A percentile compares a stretch with the other conserved stretches of the same genome.
phyloP scores from a whole-genome alignment of 2,329 filamentous ascomycete species.

The Aspergillus hiratsukae region DNA sequence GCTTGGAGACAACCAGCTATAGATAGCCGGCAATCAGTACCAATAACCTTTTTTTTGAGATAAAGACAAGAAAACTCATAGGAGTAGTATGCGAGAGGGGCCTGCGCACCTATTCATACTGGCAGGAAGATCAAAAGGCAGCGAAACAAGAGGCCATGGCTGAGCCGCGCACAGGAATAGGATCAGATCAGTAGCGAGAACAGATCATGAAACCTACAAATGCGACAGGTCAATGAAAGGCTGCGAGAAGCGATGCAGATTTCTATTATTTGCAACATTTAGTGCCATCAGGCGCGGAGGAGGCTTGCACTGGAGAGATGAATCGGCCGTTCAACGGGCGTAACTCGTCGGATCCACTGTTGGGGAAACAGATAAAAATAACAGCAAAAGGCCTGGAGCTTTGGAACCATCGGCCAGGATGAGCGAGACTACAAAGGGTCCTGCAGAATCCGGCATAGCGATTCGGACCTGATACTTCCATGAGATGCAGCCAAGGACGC shows the following conservation, averaged over 20 bases:
- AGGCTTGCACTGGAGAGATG: conserved; percentile 12
- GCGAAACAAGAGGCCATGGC: conserved; percentile 27
- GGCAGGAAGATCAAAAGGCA: conserved; percentile 24
- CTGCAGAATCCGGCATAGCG: conserved; percentile 16
- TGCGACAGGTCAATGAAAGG: conserved; percentile 12
- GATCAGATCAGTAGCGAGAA: conserved; percentile 11
- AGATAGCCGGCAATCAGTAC: conserved; percentile 20
- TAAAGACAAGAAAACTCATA: not conserved
- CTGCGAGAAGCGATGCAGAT: conserved; percentile 16
- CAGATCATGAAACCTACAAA: conserved; percentile 11
- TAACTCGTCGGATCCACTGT: conserved; percentile 16
- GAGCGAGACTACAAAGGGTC: conserved; percentile 1
- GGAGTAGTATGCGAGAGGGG: conserved; percentile 7
- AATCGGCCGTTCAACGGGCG: conserved; percentile 8
- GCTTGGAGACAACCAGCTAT: conserved; percentile 30
- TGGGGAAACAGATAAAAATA: conserved; percentile 20
- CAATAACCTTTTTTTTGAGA: conserved; percentile 1
- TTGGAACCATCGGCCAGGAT: not conserved
- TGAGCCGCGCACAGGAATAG: conserved; percentile 15
- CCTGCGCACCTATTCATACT: conserved; percentile 37
- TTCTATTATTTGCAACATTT: conserved; percentile 28
- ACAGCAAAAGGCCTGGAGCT: conserved; percentile 7
- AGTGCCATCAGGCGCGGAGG: conserved; percentile 15
- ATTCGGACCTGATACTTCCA: not conserved
- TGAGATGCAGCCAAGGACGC: conserved; percentile 24